A percentile compares a stretch with the other conserved stretches of the same genome.
phyloP scores from a whole-genome alignment of 305 asterid genomes.

The Fraxinus ornus region DNA sequence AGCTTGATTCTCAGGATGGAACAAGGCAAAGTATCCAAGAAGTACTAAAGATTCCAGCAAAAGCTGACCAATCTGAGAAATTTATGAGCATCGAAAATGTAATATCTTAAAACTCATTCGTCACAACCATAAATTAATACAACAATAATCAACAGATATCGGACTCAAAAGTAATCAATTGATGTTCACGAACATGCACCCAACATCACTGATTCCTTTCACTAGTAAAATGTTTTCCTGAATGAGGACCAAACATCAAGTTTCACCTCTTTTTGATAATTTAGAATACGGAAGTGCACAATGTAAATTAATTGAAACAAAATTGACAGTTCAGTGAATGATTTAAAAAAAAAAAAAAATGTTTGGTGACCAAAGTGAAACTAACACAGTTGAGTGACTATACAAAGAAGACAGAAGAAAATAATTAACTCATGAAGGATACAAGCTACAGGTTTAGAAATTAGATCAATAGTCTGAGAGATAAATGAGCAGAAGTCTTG shows the following conservation, averaged over 20 bases:
- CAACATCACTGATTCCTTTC: neutral
- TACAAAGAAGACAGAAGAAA: neutral
- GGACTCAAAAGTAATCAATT: neutral
- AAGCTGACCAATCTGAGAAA: constrained; percentile 66
- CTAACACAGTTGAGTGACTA: neutral
- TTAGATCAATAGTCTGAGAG: neutral
- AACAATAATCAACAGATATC: neutral
- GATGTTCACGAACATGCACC: neutral
- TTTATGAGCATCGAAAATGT: constrained; percentile 1
- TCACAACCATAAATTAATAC: neutral
- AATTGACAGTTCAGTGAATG: neutral
- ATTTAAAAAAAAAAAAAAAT: neutral
- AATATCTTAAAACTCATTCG: neutral
- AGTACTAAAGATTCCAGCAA: constrained; percentile 83
- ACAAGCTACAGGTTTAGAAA: neutral
- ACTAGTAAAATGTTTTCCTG: neutral
- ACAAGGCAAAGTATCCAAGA: constrained; percentile 86
- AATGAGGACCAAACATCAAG: neutral
- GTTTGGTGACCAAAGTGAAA: neutral
- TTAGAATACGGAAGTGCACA: neutral
- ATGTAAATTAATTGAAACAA: neutral
- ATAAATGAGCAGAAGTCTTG: neutral
- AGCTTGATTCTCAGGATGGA: constrained; percentile 90
- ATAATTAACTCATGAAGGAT: neutral
- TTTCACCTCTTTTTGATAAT: neutral